Evolutionary conservation across 495 filamentous ascomycete species (phyloP).

Genomic region (Penicillium silybi): DNA sequence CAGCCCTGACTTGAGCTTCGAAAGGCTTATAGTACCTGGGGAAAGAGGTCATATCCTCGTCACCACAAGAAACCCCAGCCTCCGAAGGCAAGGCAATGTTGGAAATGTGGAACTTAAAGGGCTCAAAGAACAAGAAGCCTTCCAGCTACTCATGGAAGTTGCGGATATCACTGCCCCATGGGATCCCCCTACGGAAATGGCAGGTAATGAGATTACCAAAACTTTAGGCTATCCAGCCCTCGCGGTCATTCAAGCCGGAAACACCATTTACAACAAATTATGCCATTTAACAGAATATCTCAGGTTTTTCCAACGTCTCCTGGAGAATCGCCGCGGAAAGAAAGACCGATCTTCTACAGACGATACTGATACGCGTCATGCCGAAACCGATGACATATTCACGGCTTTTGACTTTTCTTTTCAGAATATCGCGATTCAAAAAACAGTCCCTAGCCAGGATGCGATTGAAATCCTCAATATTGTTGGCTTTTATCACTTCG

Average conservation of each 20-base stretch:
- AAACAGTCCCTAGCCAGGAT: too few relatives aligned
- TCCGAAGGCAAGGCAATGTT: constrained; percentile 22
- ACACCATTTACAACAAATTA: constrained; percentile 16
- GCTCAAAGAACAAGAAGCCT: constrained; percentile 28
- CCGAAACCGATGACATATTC: too few relatives aligned
- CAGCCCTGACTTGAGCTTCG: constrained; percentile 8
- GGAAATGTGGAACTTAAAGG: constrained; percentile 22
- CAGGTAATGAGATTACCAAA: constrained; percentile 10
- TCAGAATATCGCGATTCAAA: too few relatives aligned
- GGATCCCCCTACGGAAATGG: not conserved
- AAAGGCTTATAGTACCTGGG: constrained; percentile 28
- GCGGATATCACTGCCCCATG: not conserved
- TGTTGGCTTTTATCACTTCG: too few relatives aligned
- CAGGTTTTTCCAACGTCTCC: too few relatives aligned
- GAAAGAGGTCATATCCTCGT: constrained; percentile 36
- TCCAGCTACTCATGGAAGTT: constrained; percentile 18
- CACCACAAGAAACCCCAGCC: too few relatives aligned
- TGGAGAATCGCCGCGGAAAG: too few relatives aligned
- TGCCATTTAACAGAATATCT: constrained; percentile 17
- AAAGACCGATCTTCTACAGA: too few relatives aligned
- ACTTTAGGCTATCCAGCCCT: constrained; percentile 36
- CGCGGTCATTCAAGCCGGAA: constrained; percentile 37
- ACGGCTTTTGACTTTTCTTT: too few relatives aligned
- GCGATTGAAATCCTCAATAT: too few relatives aligned
- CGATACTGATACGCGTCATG: too few relatives aligned